A percentile compares a stretch with the other conserved stretches of the same genome.
These are phyloP conservation scores for Pleurotus giganteus DNA, from an alignment of 768 basidiomycete species.

Conservation along the genomic window DNA sequence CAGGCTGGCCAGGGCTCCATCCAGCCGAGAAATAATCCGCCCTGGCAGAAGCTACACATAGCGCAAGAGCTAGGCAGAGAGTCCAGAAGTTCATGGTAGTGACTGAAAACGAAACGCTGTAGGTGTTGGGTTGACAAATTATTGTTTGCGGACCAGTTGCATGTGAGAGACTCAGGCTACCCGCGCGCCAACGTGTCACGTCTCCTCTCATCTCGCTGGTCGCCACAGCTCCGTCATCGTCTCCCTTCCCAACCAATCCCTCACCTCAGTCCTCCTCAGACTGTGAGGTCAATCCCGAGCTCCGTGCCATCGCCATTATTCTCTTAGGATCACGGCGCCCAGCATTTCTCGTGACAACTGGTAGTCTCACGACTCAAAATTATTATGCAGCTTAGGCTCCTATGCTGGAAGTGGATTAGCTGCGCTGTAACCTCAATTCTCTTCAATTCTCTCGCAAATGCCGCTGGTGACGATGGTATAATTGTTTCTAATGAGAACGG, in stretches of 20 bases:
- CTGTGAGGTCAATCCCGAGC: neutral
- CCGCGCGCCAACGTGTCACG: neutral
- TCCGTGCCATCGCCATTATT: neutral
- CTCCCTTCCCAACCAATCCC: neutral
- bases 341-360: neutral
- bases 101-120: conserved; percentile 16
- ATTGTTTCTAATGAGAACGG: neutral
- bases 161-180: conserved; percentile 1
- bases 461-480: neutral
- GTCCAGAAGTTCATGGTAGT: conserved; percentile 51
- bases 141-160: conserved; percentile 1
- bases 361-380: conserved; percentile 6
- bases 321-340: neutral
- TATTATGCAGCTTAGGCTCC: neutral
- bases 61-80: conserved; percentile 31
- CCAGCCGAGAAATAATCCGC: conserved; percentile 81
- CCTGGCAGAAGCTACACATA: conserved; percentile 35
- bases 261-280: neutral
- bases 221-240: neutral
- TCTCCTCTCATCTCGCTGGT: neutral
- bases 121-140: neutral
- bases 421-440: neutral
- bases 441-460: neutral
- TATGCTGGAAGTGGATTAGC: conserved; percentile 1
- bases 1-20: conserved; percentile 76